Evolutionary conservation across 1,139 yeast genomes (phyloP).

Genomic region (Yamadazyma oceani): DNA sequence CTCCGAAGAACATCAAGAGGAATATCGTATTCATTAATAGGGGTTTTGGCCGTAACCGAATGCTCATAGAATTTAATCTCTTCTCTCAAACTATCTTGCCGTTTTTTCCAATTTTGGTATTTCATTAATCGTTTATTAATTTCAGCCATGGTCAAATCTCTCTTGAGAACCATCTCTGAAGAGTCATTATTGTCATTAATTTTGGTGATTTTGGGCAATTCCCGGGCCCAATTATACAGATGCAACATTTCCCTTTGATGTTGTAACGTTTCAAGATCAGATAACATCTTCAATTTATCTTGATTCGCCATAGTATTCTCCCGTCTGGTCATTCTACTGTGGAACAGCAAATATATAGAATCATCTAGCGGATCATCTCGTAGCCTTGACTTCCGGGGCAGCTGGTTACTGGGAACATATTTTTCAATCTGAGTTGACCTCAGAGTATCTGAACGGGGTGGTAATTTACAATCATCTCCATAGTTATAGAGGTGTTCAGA

Average conservation of each 20-base stretch:
- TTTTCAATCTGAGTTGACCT: background rate
- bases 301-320: slow-evolving; percentile 62
- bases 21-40: slow-evolving; percentile 21
- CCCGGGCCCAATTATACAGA: slow-evolving; percentile 56
- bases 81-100: slow-evolving; percentile 26
- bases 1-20: slow-evolving; percentile 20
- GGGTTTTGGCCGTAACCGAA: slow-evolving; percentile 11
- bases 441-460: background rate
- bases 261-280: slow-evolving; percentile 52
- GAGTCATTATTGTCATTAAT: slow-evolving; percentile 46
- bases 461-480: slow-evolving; percentile 10
- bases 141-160: slow-evolving; percentile 51
- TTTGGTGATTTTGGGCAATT: slow-evolving; percentile 54
- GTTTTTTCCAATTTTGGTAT: slow-evolving; percentile 45
- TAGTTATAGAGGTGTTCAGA: slow-evolving; percentile 13
- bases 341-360: slow-evolving; percentile 47
- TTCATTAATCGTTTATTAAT: slow-evolving; percentile 47
- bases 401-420: slow-evolving; percentile 1
- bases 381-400: slow-evolving; percentile 24
- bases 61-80: slow-evolving; percentile 26
- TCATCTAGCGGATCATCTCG: slow-evolving; percentile 47
- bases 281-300: slow-evolving; percentile 51
- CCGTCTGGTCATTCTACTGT: slow-evolving; percentile 62
- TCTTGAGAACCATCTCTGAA: slow-evolving; percentile 51
- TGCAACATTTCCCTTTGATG: slow-evolving; percentile 45